Conservation (phyloP, 192 early-diverging fungal species). For the Coemansia sp. region DNA sequence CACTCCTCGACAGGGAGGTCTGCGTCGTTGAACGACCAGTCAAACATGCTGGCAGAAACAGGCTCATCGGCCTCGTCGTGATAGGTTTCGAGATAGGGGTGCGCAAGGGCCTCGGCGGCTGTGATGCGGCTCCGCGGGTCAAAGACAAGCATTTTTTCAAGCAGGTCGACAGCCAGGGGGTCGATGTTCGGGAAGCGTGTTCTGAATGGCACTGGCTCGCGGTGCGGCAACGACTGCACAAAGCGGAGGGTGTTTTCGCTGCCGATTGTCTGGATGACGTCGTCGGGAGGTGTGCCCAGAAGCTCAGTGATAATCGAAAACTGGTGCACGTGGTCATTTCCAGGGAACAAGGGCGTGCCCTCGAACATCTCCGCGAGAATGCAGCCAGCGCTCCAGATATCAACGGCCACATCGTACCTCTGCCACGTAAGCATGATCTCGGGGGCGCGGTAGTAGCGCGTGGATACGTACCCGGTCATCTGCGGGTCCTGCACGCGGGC, state of each 20-base stretch:
- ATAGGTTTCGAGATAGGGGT: conserved; percentile 87
- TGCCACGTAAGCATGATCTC: conserved; percentile 99
- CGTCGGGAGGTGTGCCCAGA: conserved; percentile 88
- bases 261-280: conserved; percentile 87
- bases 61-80: conserved; percentile 92
- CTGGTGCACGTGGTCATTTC: conserved; percentile 92
- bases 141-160: conserved; percentile 90
- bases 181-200: conserved; percentile 81
- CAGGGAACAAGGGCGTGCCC: conserved; percentile 91
- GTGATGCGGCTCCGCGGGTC: conserved; percentile 89
- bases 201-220: conserved; percentile 77
- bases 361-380: conserved; percentile 97
- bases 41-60: conserved; percentile 72
- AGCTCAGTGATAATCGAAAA: conserved; percentile 93
- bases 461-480: conserved; percentile 98
- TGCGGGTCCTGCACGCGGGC: conserved; percentile 92
- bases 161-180: conserved; percentile 77
- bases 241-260: conserved; percentile 93
- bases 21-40: conserved; percentile 94
- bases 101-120: conserved; percentile 80
- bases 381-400: conserved; percentile 94
- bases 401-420: conserved; percentile 94
- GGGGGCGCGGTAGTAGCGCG: conserved; percentile 95
- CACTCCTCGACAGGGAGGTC: conserved; percentile 84
- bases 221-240: conserved; percentile 81